Base-by-base conservation (phyloP, 2,329 filamentous ascomycete genomes). In the Blastomyces percursus region DNA sequence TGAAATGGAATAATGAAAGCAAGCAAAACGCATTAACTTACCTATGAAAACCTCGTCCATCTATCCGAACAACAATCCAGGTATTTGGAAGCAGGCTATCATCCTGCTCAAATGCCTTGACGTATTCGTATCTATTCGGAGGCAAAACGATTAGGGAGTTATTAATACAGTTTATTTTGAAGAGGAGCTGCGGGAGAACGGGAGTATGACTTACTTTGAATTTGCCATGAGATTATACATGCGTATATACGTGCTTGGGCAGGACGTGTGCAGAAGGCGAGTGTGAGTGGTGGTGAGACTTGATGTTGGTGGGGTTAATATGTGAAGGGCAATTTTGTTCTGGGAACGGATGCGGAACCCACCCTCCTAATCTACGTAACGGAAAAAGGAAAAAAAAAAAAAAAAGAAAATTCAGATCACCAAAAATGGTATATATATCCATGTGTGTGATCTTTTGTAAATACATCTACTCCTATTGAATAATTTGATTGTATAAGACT, bases 41-140 rank as follows among this genome's bases (percentile, higher is more conserved):
- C 91, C 96, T 96, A 70, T 92, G 94, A 76, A 99, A 99, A 21
- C 91, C 92, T 66, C 93, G 84, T 30, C 94, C 94, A 76, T 99
- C 94, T 70, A 99, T 87, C 64, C 94, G 87, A 62, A 99, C 86
- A 24, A 97, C 91, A 62, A 97, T 88, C 91, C 92, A 99, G 32
- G 93, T 97, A 72, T 95, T 96, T 61, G 87, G 90, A 27, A 97
- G 82, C 50, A 99, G 79, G 56, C 77, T 77, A 72, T 96, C 91
- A 7, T 86, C 79, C 71, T 89, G 89, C 80, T 99, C 94, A 71
- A 97, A 97, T 57, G 80, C 77, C 73, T 90, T 90, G 66, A 97
- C 93, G 76, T 99, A 99, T 78, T 96, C 92, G 73, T 91, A 97
- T 76, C 90, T 96, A 7, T 16, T 16, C 16, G 40, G 40, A 38